These are phyloP conservation scores for Bocquillonia castaneifolia DNA, from an alignment of 441 rosid species.

Conservation along the genomic window DNA sequence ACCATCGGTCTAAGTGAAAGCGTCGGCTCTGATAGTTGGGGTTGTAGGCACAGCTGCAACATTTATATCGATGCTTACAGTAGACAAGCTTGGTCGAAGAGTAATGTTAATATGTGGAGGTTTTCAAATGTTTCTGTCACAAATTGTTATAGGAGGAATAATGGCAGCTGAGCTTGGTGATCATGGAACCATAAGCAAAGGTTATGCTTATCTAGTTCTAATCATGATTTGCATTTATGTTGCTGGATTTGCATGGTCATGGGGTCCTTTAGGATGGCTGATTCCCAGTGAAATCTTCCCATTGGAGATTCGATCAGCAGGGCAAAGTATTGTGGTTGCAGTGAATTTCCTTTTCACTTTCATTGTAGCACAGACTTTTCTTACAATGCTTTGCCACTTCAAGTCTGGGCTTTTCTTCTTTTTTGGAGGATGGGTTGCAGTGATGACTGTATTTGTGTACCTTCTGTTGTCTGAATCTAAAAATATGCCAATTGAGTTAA, in stretches of 20 bases:
- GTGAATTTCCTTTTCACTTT: conserved; percentile 51
- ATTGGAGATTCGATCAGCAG: conserved; percentile 58
- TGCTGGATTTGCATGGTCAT: conserved; percentile 57
- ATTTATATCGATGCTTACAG: conserved; percentile 44
- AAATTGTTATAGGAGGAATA: neutral
- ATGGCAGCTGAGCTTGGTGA: conserved; percentile 38
- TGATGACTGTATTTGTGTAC: conserved; percentile 51
- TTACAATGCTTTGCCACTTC: conserved; percentile 52
- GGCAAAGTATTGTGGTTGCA: conserved; percentile 48
- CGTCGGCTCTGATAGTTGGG: conserved; percentile 50
- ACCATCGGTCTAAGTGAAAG: conserved; percentile 65
- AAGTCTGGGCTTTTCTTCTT: conserved; percentile 56
- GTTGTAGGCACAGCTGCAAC: conserved; percentile 48
- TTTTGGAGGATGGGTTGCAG: conserved; percentile 51
- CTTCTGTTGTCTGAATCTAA: conserved; percentile 61
- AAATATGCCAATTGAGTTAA: conserved; percentile 52
- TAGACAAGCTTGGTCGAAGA: neutral
- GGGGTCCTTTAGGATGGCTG: conserved; percentile 68
- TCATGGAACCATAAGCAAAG: conserved; percentile 39
- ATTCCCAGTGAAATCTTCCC: conserved; percentile 63
- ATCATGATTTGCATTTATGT: conserved; percentile 45
- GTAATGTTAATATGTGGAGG: neutral
- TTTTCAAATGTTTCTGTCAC: neutral
- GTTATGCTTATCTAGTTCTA: conserved; percentile 44
- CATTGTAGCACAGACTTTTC: conserved; percentile 43